These are phyloP conservation scores for Leucaena leucocephala DNA, from an alignment of 306 rosid genomes.

Conservation along the genomic window DNA sequence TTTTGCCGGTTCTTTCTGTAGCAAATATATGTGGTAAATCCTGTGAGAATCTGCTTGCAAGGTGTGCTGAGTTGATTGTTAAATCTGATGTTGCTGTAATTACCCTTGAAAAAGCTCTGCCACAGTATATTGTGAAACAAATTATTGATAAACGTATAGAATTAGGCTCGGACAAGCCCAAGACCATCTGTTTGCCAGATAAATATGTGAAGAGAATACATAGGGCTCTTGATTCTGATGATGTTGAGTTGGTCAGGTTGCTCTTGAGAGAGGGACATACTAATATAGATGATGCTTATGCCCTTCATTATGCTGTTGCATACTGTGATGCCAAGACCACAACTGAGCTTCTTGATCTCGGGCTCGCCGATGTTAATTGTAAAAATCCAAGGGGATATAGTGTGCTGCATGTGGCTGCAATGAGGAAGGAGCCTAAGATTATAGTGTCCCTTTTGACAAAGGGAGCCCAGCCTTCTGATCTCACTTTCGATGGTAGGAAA, in stretches of 20 bases:
- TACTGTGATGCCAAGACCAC: conserved; percentile 68
- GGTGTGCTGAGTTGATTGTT: conserved; percentile 47
- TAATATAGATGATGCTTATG: conserved; percentile 60
- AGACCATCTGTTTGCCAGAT: conserved; percentile 28
- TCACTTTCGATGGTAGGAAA: conserved; percentile 68
- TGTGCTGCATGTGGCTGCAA: conserved; percentile 63
- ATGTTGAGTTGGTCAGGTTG: conserved; percentile 63
- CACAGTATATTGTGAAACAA: conserved; percentile 46
- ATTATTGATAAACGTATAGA: conserved; percentile 45
- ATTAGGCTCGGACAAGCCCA: conserved; percentile 32
- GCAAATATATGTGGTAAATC: conserved; percentile 52
- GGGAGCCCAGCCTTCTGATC: conserved; percentile 67
- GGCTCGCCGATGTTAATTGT: conserved; percentile 56
- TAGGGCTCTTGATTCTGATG: conserved; percentile 71
- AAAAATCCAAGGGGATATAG: conserved; percentile 61
- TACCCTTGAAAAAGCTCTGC: conserved; percentile 58
- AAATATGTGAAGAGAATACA: conserved; percentile 68
- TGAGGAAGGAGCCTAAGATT: conserved; percentile 64
- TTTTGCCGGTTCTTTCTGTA: conserved; percentile 53
- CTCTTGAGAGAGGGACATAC: conserved; percentile 67
- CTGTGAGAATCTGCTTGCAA: conserved; percentile 43
- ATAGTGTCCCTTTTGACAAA: conserved; percentile 68
- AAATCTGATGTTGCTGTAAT: conserved; percentile 49
- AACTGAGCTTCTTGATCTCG: conserved; percentile 67
- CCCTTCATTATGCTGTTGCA: conserved; percentile 73